These are phyloP conservation scores for Casaregolazyma lundiana DNA, from an alignment of 1,139 yeast genomes.

Conservation along the genomic window DNA sequence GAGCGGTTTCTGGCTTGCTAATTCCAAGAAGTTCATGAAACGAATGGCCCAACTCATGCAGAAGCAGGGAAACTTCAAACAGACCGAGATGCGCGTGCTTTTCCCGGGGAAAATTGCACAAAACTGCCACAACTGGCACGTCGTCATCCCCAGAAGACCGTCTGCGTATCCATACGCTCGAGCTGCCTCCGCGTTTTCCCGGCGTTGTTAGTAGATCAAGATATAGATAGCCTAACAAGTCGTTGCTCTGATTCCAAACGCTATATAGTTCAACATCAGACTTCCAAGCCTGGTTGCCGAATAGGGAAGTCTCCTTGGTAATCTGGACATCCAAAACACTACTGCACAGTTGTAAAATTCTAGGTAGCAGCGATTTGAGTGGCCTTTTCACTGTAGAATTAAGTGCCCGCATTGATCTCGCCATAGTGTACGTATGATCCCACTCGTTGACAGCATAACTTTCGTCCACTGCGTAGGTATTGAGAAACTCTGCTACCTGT, in stretches of 20 bases:
- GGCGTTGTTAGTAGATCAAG: constrained; percentile 4
- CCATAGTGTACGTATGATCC: constrained; percentile 2
- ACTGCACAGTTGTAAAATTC: background rate
- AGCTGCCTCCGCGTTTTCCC: constrained; percentile 3
- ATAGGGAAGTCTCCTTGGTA: background rate
- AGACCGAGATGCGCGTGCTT: constrained; percentile 1
- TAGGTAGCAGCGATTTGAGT: background rate
- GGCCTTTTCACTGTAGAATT: constrained; percentile 2
- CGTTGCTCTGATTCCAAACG: constrained; percentile 1
- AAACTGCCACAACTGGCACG: constrained; percentile 1
- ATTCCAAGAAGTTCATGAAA: constrained; percentile 9
- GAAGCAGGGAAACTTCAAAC: constrained; percentile 1
- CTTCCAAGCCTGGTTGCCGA: constrained; percentile 3
- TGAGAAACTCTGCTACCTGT: background rate
- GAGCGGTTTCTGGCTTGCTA: background rate
- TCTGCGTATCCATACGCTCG: constrained; percentile 5
- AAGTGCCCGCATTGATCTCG: background rate
- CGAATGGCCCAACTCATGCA: constrained; percentile 9
- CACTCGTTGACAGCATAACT: background rate
- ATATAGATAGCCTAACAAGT: constrained; percentile 5
- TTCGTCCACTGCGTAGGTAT: background rate
- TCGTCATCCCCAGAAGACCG: background rate
- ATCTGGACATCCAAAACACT: constrained; percentile 3
- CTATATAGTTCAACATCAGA: constrained; percentile 6
- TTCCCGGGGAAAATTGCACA: constrained; percentile 2